These are phyloP conservation scores for Boletus patriciae DNA, from an alignment of 768 basidiomycete genomes.

Conservation along the genomic window DNA sequence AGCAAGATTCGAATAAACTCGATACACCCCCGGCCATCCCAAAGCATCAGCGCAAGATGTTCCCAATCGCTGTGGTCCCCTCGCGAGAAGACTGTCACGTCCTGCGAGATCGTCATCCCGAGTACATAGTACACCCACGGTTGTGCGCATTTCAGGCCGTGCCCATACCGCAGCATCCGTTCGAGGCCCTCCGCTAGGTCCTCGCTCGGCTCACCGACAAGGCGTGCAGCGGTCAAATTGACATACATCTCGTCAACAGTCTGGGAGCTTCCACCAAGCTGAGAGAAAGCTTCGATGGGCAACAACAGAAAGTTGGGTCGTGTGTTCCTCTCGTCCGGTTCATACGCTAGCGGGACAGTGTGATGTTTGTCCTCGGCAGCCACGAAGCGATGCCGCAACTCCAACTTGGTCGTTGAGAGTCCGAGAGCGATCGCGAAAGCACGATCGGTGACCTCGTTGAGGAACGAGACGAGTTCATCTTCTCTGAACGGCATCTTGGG, in stretches of 20 bases:
- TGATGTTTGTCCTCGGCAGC: neutral
- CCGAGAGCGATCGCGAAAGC: neutral
- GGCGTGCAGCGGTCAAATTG: neutral
- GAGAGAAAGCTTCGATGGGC: slow-evolving; percentile 12
- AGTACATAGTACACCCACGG: slow-evolving; percentile 12
- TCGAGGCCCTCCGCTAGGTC: neutral
- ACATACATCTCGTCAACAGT: neutral
- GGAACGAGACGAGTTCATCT: slow-evolving; percentile 4
- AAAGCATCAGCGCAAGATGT: neutral
- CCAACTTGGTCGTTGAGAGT: neutral
- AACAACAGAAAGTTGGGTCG: slow-evolving; percentile 14
- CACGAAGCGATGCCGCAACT: neutral
- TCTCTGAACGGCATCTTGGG: neutral
- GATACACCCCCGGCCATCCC: neutral
- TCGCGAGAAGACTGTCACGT: neutral
- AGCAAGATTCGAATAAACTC: neutral
- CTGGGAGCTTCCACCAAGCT: neutral
- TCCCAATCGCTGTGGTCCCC: neutral
- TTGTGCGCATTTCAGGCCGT: slow-evolving; percentile 3
- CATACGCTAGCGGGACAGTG: neutral
- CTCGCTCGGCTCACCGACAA: slow-evolving; percentile 2
- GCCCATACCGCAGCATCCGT: neutral
- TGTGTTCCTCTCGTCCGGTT: neutral
- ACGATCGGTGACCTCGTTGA: slow-evolving; percentile 7
- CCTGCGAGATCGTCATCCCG: neutral